phyloP scores from a whole-genome alignment of 2,329 filamentous ascomycete species.

The Cladorrhinum sp. region DNA sequence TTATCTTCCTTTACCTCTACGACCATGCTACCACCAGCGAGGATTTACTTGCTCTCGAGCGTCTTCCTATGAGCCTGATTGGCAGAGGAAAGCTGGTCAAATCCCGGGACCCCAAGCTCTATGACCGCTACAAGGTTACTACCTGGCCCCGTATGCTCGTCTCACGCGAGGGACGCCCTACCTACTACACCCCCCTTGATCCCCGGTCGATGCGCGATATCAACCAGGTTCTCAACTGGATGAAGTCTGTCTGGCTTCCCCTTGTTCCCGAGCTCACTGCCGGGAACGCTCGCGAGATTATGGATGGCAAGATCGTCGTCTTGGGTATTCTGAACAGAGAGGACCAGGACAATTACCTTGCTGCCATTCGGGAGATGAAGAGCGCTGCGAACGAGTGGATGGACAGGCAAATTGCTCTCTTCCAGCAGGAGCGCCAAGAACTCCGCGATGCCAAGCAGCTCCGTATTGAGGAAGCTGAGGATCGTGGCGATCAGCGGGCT shows the following conservation, averaged over 20 bases:
- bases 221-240: conserved; percentile 79
- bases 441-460: conserved; percentile 91
- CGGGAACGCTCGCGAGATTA: conserved; percentile 88
- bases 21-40: conserved; percentile 91
- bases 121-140: conserved; percentile 85
- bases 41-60: conserved; percentile 85
- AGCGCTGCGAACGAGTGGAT: conserved; percentile 96
- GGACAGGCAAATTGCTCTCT: conserved; percentile 88
- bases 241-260: conserved; percentile 93
- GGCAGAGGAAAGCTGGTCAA: conserved; percentile 92
- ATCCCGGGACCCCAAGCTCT: conserved; percentile 73
- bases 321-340: conserved; percentile 82
- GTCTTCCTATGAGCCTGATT: conserved; percentile 81
- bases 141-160: conserved; percentile 95
- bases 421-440: conserved; percentile 90
- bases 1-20: conserved; percentile 97
- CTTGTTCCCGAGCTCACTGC: conserved; percentile 92
- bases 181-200: conserved; percentile 83
- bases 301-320: conserved; percentile 93
- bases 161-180: conserved; percentile 81
- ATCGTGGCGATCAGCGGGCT: conserved; percentile 85
- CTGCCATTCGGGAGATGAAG: conserved; percentile 86
- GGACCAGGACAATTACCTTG: conserved; percentile 72
- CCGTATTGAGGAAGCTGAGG: conserved; percentile 92
- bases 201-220: conserved; percentile 92